Evolutionary conservation across 805 yeast genomes (phyloP), one percentile per base, ranked within the genome.

Genomic region (Suhomyces sp.): DNA sequence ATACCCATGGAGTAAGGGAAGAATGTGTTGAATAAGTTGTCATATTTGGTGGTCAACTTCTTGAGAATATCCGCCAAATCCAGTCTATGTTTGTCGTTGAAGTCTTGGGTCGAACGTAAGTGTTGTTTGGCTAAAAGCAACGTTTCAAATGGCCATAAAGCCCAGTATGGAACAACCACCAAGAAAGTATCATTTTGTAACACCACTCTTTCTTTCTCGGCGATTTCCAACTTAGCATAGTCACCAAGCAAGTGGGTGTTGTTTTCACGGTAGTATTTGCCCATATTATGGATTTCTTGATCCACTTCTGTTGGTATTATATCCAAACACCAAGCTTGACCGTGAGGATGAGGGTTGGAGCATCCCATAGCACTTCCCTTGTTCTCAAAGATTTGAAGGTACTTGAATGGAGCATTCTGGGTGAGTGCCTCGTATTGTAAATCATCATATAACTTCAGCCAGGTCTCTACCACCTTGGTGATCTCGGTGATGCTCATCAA

Each of bases 1-100:
- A 83, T 58, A 11, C 91, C 91, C 90, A 83, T 83, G 0, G 88
- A 81, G 58, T 83, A 83, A 2, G 90, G 90, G 67, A 83, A 83
- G 19, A 77, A 72, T 4, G 85, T 76, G 53, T 72, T 63, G 56
- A 83, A 83, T 36, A 83, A 63, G 53, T 83, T 83, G 59, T 83
- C 90, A 59, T 83, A 83, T 43, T 78, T 76, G 24, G 69, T 72
- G 3, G 90, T 81, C 39, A 81, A 60, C 23, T 50, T 48, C 42
- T 73, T 70, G 41, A 81, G 46, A 16, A 77, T 67, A 9, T 60
- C 54, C 1, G 88, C 87, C 44, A 83, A 68, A 43, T 81, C 86
- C 4, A 25, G 13, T 37, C 66, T 69, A 43, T 82, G 76, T 39
- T 59, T 54, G 25, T 59, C 65, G 19, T 58, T 60, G 45, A 81